phyloP scores from a whole-genome alignment of 1,284 basidiomycete genomes.

The Tylopilus sp. region DNA sequence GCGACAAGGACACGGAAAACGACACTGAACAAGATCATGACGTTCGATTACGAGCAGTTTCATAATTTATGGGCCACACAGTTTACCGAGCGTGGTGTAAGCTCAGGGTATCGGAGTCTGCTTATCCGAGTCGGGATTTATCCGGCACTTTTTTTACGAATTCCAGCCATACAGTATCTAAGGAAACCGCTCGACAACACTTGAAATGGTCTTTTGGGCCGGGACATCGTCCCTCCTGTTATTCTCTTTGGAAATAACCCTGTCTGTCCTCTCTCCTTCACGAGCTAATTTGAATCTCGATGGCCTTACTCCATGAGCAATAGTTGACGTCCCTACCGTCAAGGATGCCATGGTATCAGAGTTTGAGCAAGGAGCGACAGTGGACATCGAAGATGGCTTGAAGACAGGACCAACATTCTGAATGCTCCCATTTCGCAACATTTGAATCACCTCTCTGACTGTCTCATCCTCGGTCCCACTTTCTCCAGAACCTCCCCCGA shows the following conservation, averaged over 20 bases:
- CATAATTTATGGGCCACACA: not conserved
- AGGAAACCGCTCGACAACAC: conserved; percentile 31
- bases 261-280: conserved; percentile 1
- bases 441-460: conserved; percentile 53
- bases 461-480: conserved; percentile 58
- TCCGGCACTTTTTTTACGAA: no score
- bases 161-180: no score
- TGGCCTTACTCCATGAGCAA: conserved; percentile 7
- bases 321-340: not conserved
- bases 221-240: conserved; percentile 25
- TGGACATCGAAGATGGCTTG: conserved; percentile 5
- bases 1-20: conserved; percentile 58
- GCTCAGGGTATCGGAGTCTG: not conserved
- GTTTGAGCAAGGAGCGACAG: not conserved
- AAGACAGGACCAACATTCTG: conserved; percentile 55
- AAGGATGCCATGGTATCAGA: not conserved
- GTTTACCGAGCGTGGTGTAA: conserved; percentile 13
- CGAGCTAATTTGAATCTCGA: conserved; percentile 43
- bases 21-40: conserved; percentile 37
- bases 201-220: conserved; percentile 32
- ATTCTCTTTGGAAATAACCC: not conserved
- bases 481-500: conserved; percentile 54
- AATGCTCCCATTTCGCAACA: conserved; percentile 55
- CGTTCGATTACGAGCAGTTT: not conserved
- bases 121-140: not conserved